These are phyloP conservation scores for Penicillium antarcticum DNA, from an alignment of 495 filamentous ascomycete genomes.

Conservation along the genomic window DNA sequence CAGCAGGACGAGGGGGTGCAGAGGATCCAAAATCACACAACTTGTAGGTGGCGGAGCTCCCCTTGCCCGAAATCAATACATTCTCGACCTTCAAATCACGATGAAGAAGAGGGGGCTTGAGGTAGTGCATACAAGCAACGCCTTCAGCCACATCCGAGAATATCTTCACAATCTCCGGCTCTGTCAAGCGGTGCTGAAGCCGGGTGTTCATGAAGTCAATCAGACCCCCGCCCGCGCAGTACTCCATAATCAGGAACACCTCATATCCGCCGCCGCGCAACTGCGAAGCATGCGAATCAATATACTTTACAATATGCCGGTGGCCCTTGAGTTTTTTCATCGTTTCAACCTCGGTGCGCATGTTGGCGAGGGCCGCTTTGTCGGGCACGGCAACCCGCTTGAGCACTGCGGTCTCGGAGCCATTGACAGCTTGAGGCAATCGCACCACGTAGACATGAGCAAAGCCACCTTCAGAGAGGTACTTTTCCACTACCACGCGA, in stretches of 20 bases:
- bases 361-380: slow-evolving; percentile 86
- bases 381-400: slow-evolving; percentile 98
- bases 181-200: slow-evolving; percentile 91
- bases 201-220: slow-evolving; percentile 99
- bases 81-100: slow-evolving; percentile 98
- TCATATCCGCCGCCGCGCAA: slow-evolving; percentile 91
- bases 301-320: slow-evolving; percentile 92
- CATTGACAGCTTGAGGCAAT: slow-evolving; percentile 71
- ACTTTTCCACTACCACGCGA: slow-evolving; percentile 93
- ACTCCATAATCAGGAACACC: slow-evolving; percentile 98
- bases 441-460: slow-evolving; percentile 97
- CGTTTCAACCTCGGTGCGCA: slow-evolving; percentile 98
- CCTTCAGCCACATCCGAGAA: slow-evolving; percentile 94
- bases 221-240: slow-evolving; percentile 75
- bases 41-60: slow-evolving; percentile 69
- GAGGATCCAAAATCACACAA: slow-evolving; percentile 97
- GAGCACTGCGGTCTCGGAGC: slow-evolving; percentile 81
- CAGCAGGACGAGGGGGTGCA: slow-evolving; percentile 77
- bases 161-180: slow-evolving; percentile 96
- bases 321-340: slow-evolving; percentile 99
- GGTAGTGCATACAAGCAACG: slow-evolving; percentile 98
- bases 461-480: slow-evolving; percentile 97
- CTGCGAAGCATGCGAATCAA: slow-evolving; percentile 96
- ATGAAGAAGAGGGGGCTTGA: slow-evolving; percentile 90
- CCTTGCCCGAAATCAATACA: slow-evolving; percentile 76